phyloP scores from a whole-genome alignment of 108 stramenopile species.

The Nitzschia inconspicua region DNA sequence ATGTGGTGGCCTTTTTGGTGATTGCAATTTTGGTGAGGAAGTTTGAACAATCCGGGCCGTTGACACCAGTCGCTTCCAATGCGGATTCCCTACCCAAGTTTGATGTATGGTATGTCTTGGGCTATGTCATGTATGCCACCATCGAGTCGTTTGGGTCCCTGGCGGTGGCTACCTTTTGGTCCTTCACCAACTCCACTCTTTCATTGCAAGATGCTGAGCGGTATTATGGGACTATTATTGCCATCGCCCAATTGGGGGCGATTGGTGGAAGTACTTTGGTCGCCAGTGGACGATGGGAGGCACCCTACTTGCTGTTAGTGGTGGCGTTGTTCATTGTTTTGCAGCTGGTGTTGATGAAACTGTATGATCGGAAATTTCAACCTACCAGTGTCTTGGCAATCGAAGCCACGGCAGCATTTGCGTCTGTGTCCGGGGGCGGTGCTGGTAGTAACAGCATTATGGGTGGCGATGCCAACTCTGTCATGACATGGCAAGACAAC shows the following conservation, averaged over 20 bases:
- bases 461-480: conserved; percentile 29
- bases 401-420: neutral
- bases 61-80: too few relatives aligned
- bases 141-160: conserved; percentile 95
- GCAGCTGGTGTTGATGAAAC: conserved; percentile 39
- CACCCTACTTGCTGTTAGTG: conserved; percentile 32
- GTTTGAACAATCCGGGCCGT: conserved; percentile 10
- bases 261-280: conserved; percentile 83
- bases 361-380: conserved; percentile 35
- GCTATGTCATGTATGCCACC: conserved; percentile 82
- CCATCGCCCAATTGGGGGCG: conserved; percentile 91
- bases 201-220: conserved; percentile 85
- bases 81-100: too few relatives aligned
- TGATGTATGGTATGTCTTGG: conserved; percentile 63
- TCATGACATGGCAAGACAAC: conserved; percentile 25
- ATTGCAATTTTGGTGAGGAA: conserved; percentile 19
- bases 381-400: conserved; percentile 16
- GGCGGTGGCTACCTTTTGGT: conserved; percentile 93
- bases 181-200: conserved; percentile 89
- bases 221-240: conserved; percentile 92
- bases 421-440: neutral
- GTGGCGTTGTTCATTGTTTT: conserved; percentile 38
- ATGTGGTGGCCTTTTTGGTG: conserved; percentile 50
- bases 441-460: neutral
- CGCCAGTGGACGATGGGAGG: conserved; percentile 28